phyloP scores from a whole-genome alignment of 768 basidiomycete genomes.

The Collybia nuda region DNA sequence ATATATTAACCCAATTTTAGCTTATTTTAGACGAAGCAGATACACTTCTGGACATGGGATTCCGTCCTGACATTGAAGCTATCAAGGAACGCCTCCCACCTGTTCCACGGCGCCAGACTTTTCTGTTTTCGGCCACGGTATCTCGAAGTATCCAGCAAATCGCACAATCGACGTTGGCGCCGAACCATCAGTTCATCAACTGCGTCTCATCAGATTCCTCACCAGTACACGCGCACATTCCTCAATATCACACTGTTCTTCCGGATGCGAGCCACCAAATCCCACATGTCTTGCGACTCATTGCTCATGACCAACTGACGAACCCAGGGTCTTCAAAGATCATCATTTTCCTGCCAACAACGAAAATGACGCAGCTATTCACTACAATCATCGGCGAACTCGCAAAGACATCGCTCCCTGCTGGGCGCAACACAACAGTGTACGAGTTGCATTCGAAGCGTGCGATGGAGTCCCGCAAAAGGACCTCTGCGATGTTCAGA shows the following conservation, averaged over 20 bases:
- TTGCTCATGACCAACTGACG: conserved; percentile 85
- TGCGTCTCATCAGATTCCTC: conserved; percentile 60
- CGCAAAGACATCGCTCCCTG: conserved; percentile 43
- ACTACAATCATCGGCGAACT: conserved; percentile 59
- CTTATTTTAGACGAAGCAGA: conserved; percentile 94
- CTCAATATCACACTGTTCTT: conserved; percentile 81
- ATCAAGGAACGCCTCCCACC: conserved; percentile 66
- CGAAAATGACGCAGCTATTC: conserved; percentile 81
- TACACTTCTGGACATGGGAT: conserved; percentile 89
- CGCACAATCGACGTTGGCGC: conserved; percentile 56
- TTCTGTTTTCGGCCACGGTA: conserved; percentile 90
- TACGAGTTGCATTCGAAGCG: conserved; percentile 86
- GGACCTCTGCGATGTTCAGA: conserved; percentile 61
- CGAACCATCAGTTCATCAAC: conserved; percentile 71
- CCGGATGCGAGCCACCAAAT: conserved; percentile 66
- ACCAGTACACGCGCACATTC: conserved; percentile 72
- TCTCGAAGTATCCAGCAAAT: conserved; percentile 70
- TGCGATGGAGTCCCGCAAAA: conserved; percentile 54
- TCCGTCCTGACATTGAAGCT: conserved; percentile 80
- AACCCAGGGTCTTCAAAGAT: conserved; percentile 69
- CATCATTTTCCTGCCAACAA: conserved; percentile 84
- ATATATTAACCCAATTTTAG: conserved; percentile 32
- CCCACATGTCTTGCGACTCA: conserved; percentile 73
- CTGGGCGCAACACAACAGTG: conserved; percentile 48
- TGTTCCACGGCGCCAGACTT: conserved; percentile 74